Base-by-base conservation (phyloP, 2,329 filamentous ascomycete genomes). In the Alternaria ventricosa region DNA sequence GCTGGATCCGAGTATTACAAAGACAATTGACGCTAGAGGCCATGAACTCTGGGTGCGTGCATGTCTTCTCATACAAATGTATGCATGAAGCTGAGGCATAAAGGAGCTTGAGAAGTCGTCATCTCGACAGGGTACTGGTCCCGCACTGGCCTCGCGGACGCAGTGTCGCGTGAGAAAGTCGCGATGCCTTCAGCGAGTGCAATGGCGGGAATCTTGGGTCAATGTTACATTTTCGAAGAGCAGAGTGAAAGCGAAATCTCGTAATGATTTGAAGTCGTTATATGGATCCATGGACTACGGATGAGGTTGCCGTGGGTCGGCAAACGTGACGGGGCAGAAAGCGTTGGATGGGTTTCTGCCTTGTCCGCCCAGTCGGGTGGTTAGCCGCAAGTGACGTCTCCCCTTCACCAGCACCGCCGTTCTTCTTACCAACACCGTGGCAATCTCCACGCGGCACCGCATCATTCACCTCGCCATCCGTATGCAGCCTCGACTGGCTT, bases 351-450 rank as follows among this genome's bases (percentile, higher is more conserved):
- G 33, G 60, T 28, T 51, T 59, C 63, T 63, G 63, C 60, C 64
- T 60, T 55, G 60, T 59, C 67, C 69, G 60, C 61, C 60, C 60
- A 61, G 63, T 75, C 70, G 71, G 72, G 60, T 61, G 58, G 27
- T 61, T 64, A 70, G 67, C 68, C 63, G 68, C 71, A 70, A 66
- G 66, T 73, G 67, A 73, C 70, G 71, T 73, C 66, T 71, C 65
- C 53, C 66, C 55, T 63, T 53, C 54, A 55, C 66, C 64, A 47
- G 60, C 65, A 67, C 67, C 51, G 66, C 70, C 67, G 60, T 65
- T 67, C 63, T 65, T 65, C 61, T 33, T 44, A 36, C 53, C 55
- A 59, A 50, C 54, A 63, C 61, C 59, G 70, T 70, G 69, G 69
- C 68, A 55, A 68, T 63, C 64, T 60, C 57, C 62, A 65, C 68